A percentile compares a stretch with the other conserved stretches of the same genome.
phyloP scores from a whole-genome alignment of 2,329 filamentous ascomycete genomes.

The Penicillium sp. region DNA sequence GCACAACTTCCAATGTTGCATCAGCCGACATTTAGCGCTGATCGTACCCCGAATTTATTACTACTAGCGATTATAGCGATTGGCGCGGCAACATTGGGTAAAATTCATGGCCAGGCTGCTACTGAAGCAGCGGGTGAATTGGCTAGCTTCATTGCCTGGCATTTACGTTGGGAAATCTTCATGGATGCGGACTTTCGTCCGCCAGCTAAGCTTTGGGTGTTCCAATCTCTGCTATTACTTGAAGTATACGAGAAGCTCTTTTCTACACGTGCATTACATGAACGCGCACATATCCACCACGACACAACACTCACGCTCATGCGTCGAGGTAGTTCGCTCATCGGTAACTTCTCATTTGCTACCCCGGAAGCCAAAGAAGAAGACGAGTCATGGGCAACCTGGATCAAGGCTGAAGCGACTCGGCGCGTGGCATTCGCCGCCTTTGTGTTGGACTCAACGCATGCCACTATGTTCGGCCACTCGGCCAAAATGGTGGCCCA shows the following conservation, averaged over 20 bases:
- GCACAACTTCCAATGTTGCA: conserved; percentile 93
- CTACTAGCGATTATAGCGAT: conserved; percentile 89
- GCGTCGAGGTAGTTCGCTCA: conserved; percentile 86
- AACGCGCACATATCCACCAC: conserved; percentile 94
- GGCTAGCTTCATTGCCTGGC: conserved; percentile 87
- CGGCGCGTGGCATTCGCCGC: conserved; percentile 87
- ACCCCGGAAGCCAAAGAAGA: conserved; percentile 75
- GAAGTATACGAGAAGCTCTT: conserved; percentile 99
- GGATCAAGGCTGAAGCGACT: conserved; percentile 93
- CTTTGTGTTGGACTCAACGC: conserved; percentile 92
- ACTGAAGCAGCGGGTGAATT: conserved; percentile 77
- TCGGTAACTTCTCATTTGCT: conserved; percentile 80
- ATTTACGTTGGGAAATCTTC: conserved; percentile 94
- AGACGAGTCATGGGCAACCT: conserved; percentile 88
- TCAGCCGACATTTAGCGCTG: conserved; percentile 86
- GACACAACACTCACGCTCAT: conserved; percentile 93
- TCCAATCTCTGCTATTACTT: conserved; percentile 83
- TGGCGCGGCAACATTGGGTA: conserved; percentile 85
- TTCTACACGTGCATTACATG: conserved; percentile 85
- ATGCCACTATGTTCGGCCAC: conserved; percentile 97
- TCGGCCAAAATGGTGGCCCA: conserved; percentile 96
- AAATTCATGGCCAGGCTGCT: conserved; percentile 70
- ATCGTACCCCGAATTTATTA: conserved; percentile 79
- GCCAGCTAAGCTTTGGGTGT: conserved; percentile 92
- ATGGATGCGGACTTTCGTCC: conserved; percentile 87